Evolutionary conservation across 768 basidiomycete genomes (phyloP).

Genomic region (Pleurotus giganteus): DNA sequence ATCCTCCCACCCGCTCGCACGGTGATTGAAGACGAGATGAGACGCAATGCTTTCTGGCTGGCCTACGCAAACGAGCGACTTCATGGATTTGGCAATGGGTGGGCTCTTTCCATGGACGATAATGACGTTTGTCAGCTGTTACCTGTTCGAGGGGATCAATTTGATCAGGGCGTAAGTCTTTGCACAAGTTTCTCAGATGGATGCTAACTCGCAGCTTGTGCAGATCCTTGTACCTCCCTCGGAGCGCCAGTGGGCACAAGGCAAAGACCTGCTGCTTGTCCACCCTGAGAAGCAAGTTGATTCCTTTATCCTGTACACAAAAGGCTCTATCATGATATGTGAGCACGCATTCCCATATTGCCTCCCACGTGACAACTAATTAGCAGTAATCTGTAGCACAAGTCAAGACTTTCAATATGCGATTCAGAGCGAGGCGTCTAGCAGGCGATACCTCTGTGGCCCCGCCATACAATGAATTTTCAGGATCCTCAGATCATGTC

Average conservation of each 20-base stretch:
- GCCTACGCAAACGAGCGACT: conserved; percentile 69
- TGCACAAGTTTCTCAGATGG: not conserved
- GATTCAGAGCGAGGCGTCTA: conserved; percentile 61
- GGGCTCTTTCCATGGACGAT: conserved; percentile 71
- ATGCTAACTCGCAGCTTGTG: conserved; percentile 6
- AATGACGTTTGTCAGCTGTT: conserved; percentile 71
- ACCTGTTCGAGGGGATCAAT: conserved; percentile 59
- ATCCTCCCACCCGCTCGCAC: conserved; percentile 59
- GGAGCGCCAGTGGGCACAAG: conserved; percentile 68
- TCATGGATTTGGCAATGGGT: conserved; percentile 66
- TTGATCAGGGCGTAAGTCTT: conserved; percentile 55
- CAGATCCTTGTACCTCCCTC: conserved; percentile 47
- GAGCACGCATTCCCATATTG: conserved; percentile 14
- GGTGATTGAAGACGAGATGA: conserved; percentile 65
- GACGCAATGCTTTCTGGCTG: conserved; percentile 73
- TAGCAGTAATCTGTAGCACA: conserved; percentile 26
- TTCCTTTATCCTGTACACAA: conserved; percentile 70
- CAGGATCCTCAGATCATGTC: conserved; percentile 41
- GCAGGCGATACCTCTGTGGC: conserved; percentile 53
- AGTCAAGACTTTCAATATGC: conserved; percentile 63
- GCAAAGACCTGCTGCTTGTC: conserved; percentile 52
- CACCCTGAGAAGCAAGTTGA: conserved; percentile 66
- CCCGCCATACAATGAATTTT: conserved; percentile 34
- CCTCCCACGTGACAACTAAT: not conserved
- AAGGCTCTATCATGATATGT: conserved; percentile 66